Percentiles rank a stretch among this genome's conserved stretches.
Evolutionary conservation across 164 flowering plant genomes (phyloP).

Genomic region (Paratinospora sagittata): DNA sequence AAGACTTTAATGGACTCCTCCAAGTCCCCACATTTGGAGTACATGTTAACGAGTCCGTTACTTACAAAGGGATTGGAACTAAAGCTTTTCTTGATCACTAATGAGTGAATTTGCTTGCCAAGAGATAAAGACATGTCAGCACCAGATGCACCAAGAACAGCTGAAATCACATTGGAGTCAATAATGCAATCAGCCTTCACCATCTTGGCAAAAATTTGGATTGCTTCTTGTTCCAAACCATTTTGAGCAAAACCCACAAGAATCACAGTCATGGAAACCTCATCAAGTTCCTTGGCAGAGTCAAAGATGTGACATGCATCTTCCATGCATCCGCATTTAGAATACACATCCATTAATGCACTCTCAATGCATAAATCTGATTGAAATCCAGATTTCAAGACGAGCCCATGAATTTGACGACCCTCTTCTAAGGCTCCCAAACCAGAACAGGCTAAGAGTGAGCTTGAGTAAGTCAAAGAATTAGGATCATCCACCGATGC

Average conservation of each 20-base stretch:
- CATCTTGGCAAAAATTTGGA: conserved; percentile 52
- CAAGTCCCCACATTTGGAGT: conserved; percentile 78
- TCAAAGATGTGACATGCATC: conserved; percentile 62
- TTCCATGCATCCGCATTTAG: conserved; percentile 64
- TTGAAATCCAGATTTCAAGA: conserved; percentile 54
- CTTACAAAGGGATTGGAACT: conserved; percentile 44
- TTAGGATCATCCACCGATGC: conserved; percentile 47
- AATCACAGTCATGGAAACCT: conserved; percentile 70
- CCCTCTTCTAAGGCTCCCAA: conserved; percentile 56
- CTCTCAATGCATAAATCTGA: conserved; percentile 65
- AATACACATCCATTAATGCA: conserved; percentile 88
- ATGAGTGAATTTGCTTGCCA: conserved; percentile 74
- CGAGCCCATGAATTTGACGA: conserved; percentile 60
- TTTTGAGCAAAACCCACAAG: conserved; percentile 86
- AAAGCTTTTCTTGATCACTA: conserved; percentile 57
- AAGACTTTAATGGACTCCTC: conserved; percentile 58
- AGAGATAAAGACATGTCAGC: conserved; percentile 49
- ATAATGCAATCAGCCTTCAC: conserved; percentile 38
- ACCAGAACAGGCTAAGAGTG: conserved; percentile 65
- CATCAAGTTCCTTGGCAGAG: conserved; percentile 53
- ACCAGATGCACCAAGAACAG: conserved; percentile 73
- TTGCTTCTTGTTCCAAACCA: conserved; percentile 73
- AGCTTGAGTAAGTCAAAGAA: conserved; percentile 54
- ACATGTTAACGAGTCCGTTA: conserved; percentile 88
- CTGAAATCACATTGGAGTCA: conserved; percentile 69